phyloP scores from a whole-genome alignment of 1,284 basidiomycete genomes.

The Somion occarium region DNA sequence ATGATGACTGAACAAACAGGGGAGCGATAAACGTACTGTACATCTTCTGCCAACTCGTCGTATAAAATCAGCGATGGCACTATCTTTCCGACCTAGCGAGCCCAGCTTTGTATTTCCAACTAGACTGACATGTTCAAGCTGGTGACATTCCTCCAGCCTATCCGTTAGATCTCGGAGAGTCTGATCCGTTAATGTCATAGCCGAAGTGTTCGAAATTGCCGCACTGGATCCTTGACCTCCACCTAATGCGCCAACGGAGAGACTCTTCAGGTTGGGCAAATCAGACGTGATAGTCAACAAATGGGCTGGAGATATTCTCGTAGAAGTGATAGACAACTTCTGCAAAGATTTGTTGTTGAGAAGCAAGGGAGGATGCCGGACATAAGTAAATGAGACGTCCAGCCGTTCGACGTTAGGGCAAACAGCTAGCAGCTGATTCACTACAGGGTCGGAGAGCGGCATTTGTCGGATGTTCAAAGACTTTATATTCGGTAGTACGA shows the following conservation, averaged over 20 bases:
- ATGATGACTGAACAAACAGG: background rate
- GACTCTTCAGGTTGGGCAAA: slow-evolving; percentile 39
- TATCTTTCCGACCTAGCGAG: slow-evolving; percentile 27
- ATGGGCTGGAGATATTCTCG: slow-evolving; percentile 36
- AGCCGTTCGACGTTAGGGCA: slow-evolving; percentile 51
- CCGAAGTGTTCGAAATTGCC: slow-evolving; percentile 40
- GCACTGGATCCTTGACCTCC: slow-evolving; percentile 39
- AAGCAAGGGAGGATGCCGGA: slow-evolving; percentile 33
- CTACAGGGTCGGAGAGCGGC: slow-evolving; percentile 42
- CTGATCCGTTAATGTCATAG: slow-evolving; percentile 53
- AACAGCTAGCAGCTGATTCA: slow-evolving; percentile 37
- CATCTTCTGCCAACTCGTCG: slow-evolving; percentile 51
- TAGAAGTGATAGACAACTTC: slow-evolving; percentile 62
- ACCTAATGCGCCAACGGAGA: slow-evolving; percentile 61
- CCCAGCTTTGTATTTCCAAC: slow-evolving; percentile 62
- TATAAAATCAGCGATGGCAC: slow-evolving; percentile 44
- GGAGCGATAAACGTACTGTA: slow-evolving; percentile 38
- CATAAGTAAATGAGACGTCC: slow-evolving; percentile 61
- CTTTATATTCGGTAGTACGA: slow-evolving; percentile 36
- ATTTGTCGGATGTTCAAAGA: slow-evolving; percentile 60
- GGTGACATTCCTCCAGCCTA: slow-evolving; percentile 30
- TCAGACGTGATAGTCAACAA: slow-evolving; percentile 36
- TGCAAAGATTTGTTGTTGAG: slow-evolving; percentile 32
- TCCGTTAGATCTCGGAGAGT: slow-evolving; percentile 41
- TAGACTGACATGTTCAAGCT: slow-evolving; percentile 50